These are phyloP conservation scores for Stephania cephalantha DNA, from an alignment of 164 flowering plant genomes.

Conservation along the genomic window DNA sequence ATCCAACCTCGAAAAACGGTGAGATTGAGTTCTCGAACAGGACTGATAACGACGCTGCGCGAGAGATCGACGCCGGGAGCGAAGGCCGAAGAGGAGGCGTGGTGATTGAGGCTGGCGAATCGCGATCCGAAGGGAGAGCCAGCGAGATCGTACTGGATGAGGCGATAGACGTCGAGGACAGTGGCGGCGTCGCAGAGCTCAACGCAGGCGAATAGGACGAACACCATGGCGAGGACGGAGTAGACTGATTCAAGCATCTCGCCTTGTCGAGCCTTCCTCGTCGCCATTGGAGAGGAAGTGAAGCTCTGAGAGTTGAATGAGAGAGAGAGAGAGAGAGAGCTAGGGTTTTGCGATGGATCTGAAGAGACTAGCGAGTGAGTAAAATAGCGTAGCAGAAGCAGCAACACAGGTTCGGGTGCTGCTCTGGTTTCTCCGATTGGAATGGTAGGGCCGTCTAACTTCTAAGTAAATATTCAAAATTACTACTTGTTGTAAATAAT, in stretches of 20 bases:
- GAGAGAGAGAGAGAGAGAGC: background rate
- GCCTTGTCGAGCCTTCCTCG: conserved; percentile 23
- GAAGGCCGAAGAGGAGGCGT: conserved; percentile 62
- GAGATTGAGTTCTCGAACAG: conserved; percentile 58
- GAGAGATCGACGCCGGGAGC: conserved; percentile 67
- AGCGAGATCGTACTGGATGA: conserved; percentile 88
- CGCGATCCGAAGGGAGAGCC: conserved; percentile 97
- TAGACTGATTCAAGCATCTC: conserved; percentile 46
- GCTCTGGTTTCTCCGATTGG: background rate
- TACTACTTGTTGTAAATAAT: no score
- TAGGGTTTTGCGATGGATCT: conserved; percentile 7
- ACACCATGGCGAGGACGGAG: conserved; percentile 47
- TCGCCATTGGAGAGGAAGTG: conserved; percentile 23
- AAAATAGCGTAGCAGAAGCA: background rate
- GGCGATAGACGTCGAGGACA: conserved; percentile 91
- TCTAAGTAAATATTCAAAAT: no score
- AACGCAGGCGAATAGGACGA: conserved; percentile 71
- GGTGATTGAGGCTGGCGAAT: conserved; percentile 70
- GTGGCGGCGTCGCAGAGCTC: conserved; percentile 92
- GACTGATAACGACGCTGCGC: conserved; percentile 66
- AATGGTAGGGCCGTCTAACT: background rate
- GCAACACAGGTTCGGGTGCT: background rate
- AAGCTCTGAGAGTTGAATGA: background rate
- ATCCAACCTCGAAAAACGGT: conserved; percentile 53
- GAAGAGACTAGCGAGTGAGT: background rate